Base-by-base conservation (phyloP, 2,329 filamentous ascomycete genomes). In the Whalleya microplaca region DNA sequence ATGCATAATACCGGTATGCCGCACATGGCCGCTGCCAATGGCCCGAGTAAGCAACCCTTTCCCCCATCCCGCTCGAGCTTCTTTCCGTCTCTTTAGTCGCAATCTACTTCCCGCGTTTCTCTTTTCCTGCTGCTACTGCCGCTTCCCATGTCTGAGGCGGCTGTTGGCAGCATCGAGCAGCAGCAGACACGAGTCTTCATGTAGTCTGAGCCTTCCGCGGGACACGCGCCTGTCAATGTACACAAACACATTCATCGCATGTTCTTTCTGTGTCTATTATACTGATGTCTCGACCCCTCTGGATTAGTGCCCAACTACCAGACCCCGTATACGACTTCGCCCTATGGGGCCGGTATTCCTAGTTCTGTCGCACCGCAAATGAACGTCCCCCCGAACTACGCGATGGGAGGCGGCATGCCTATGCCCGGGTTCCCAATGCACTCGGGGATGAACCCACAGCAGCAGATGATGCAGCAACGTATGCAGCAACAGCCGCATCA, bases 1-100 rank as follows among this genome's bases (percentile, higher is more conserved):
- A 86, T 87, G 84, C 84, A 83, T 74, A 84, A 80, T 70, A 72
- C 81, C 65, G 80, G 75, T 69, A 84, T 85, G 81, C 79, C 78
- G 62, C 81, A 82, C 70, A 84, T 85, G 81, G 75, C 76, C 63
- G 66, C 62, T 48, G 73, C 79, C 62, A 85, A 84, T 76, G 81
- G 83, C 51, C 83, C 85, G 70, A 84, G 83, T 85, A 75, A 80
- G 83, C 78, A 60, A 57, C 58, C 60, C 59, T 62, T 66, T 63
- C 61, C 67, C 23, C 23, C 23, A 60, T 69, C 63, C 55, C 49
- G 56, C 50, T 58, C 48, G 54, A 50, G 57, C 58, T 58, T 61
- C 59, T 58, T 65, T n/a, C n/a, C 61, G 57, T 62, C 50, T 49
- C 53, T 53, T 53, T 59, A 49, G 58, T 45, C 54, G 52, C 55